Base-by-base conservation (phyloP, 192 early-diverging fungal genomes). In the Cetraspora pellucida region DNA sequence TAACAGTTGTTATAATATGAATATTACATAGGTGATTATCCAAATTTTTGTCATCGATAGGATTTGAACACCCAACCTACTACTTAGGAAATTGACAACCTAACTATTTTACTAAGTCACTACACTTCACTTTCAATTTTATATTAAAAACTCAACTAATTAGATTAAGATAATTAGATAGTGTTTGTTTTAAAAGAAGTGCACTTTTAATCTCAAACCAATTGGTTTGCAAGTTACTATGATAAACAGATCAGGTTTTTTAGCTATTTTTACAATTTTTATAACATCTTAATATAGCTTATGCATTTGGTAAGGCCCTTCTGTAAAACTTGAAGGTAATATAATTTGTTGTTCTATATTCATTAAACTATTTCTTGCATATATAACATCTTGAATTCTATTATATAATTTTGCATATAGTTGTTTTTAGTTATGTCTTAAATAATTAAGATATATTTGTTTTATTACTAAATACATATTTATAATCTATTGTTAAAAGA, bases 241-340 rank as follows among this genome's bases (percentile, higher is more conserved):
- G 31, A 82, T 72, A 49, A 85, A 85, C 10, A 82, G 52, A 61
- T 85, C 79, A 3, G 80, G 81, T 63, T 81, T 84, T 2, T 77
- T 74, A 57, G 55, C 67, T 7, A 43, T 21, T 2, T 72, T 13
- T 6, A 78, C 59, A 59, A 82, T 82, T 2, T 52, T n/a, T 57
- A 80, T 72, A 0, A 75, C 73, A 70, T 80, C 78, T n/a, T 77
- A 74, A 13, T 78, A 80, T 0, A 74, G 54, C 10, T 77, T 23
- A 43, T 47, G 1, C 37, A 37, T 37, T 37, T 37, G 37, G 37
- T 1, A 7, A 37, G 37, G 37, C 0, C 37, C 1, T 6, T 7
- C 37, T 1, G 37, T 37, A 37, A 37, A 37, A 37, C 37, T 37
- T 37, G 37, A 37, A 37, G 79, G 81, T 11, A 82, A 47, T 9